A percentile compares a stretch with the other conserved stretches of the same genome.
phyloP scores from a whole-genome alignment of 1,284 basidiomycete species.

The Boletus semigastroideus region DNA sequence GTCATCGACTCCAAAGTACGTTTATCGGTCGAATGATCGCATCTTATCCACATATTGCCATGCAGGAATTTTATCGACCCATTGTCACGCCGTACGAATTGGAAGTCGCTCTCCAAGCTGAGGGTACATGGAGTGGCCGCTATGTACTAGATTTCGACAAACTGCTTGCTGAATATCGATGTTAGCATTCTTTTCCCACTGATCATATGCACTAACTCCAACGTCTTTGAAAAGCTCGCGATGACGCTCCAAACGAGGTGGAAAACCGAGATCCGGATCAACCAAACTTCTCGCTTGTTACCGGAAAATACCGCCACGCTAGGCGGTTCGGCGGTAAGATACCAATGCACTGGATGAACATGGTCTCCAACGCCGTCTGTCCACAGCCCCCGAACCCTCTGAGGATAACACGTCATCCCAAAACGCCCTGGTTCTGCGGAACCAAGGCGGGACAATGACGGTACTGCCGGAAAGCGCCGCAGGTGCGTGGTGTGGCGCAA shows the following conservation, averaged over 20 bases:
- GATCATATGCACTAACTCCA: background rate
- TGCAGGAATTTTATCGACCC: slow-evolving; percentile 85
- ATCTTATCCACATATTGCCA: background rate
- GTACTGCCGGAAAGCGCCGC: slow-evolving; percentile 69
- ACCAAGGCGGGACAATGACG: slow-evolving; percentile 59
- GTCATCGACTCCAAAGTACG: slow-evolving; percentile 79
- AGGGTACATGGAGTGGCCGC: slow-evolving; percentile 74
- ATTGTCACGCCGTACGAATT: slow-evolving; percentile 96
- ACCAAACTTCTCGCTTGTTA: slow-evolving; percentile 84
- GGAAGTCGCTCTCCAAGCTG: slow-evolving; percentile 72
- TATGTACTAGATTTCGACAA: slow-evolving; percentile 83
- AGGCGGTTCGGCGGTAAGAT: slow-evolving; percentile 59
- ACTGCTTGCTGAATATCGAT: slow-evolving; percentile 47
- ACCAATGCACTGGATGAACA: background rate
- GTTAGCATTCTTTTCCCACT: slow-evolving; percentile 14
- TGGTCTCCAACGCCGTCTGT: background rate
- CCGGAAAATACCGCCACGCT: slow-evolving; percentile 82
- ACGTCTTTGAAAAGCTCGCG: slow-evolving; percentile 12
- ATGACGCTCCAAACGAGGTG: slow-evolving; percentile 8
- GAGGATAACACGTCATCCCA: slow-evolving; percentile 19
- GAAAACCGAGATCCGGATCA: slow-evolving; percentile 54
- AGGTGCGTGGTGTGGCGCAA: slow-evolving; percentile 40
- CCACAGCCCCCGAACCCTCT: slow-evolving; percentile 2
- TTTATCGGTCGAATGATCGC: background rate
- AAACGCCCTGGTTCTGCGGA: slow-evolving; percentile 56